Evolutionary conservation across 805 yeast genomes (phyloP), one percentile per base, ranked within the genome.

Genomic region (Saturnispora besseyi): DNA sequence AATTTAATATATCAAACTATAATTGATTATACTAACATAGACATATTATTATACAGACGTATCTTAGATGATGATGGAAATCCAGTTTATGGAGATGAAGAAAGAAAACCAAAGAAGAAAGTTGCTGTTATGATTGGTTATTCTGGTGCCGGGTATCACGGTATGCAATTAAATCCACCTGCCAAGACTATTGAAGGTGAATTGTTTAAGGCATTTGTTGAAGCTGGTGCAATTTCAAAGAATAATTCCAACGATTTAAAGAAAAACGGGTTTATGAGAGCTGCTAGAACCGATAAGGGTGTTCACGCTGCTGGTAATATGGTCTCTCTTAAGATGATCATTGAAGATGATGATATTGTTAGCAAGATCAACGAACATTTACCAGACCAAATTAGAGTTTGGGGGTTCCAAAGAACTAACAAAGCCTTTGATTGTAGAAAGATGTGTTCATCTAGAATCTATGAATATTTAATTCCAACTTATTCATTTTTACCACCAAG

Each of bases 291-390:
- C 3, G 98, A 90, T 66, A 91, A 91, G 66, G 98, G 97, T 53
- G 98, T 90, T 24, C 98, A 90, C 67, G 97, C 98, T 11, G 96
- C 96, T 2, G 97, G 97, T 29, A 90, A 90, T 64, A 88, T 89
- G 22, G 77, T 91, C 41, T 84, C 95, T 13, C 71, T 85, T 57
- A 90, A 90, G 63, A 68, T 90, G 73, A 87, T 87, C 58, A 75
- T 87, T 48, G 96, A 88, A 62, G 96, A 90, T 59, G 79, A 74
- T 12, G 83, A 87, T 49, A 76, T 88, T 46, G 75, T 84, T 41
- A 73, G 74, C 43, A 86, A 82, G 63, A 83, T 93, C 66, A 93
- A 93, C 65, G 66, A 72, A 2, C 64, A 72, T 30, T 72, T 93
- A 49, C 99, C 99, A 1, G 89, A 78, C 8, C 90, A 87, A 54